Conservation (phyloP, 495 filamentous ascomycete genomes). For the Trichoderma parareesei region DNA sequence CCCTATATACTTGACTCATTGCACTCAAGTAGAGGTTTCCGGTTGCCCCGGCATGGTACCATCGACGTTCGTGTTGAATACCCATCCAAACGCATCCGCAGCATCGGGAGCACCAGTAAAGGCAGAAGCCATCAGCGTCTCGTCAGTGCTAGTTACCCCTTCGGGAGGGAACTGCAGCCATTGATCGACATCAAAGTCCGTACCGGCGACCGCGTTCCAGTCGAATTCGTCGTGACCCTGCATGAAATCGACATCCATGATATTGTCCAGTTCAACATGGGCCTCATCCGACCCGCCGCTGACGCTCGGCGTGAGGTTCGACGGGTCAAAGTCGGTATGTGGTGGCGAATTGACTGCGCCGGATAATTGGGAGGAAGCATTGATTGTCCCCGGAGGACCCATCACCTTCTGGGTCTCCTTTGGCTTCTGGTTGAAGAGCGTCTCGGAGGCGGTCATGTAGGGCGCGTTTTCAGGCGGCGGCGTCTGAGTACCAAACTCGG, state of each 20-base stretch:
- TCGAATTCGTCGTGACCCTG: constrained; percentile 27
- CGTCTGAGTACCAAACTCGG: constrained; percentile 17
- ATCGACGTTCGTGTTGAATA: neutral
- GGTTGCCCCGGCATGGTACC: neutral
- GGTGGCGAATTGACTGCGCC: constrained; percentile 22
- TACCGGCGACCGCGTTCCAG: constrained; percentile 28
- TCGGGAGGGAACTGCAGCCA: constrained; percentile 37
- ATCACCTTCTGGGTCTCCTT: neutral
- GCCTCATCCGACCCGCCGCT: constrained; percentile 19
- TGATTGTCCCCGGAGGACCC: constrained; percentile 15
- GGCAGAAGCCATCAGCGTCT: constrained; percentile 16
- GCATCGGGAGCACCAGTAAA: neutral
- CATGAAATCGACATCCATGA: constrained; percentile 23
- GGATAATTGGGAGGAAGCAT: constrained; percentile 5
- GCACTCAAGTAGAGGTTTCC: neutral
- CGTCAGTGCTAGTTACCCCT: constrained; percentile 17
- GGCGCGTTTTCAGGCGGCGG: constrained; percentile 34
- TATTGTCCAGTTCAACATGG: constrained; percentile 14
- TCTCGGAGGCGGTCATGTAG: constrained; percentile 24
- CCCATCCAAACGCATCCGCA: neutral
- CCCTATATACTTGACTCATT: neutral
- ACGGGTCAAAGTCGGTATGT: constrained; percentile 22
- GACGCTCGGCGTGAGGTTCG: constrained; percentile 23
- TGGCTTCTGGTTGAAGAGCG: constrained; percentile 17
- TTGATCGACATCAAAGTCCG: constrained; percentile 36